Evolutionary conservation across 1,139 yeast genomes (phyloP), one percentile per base, ranked within the genome.

Genomic region (Diutina catenulata): DNA sequence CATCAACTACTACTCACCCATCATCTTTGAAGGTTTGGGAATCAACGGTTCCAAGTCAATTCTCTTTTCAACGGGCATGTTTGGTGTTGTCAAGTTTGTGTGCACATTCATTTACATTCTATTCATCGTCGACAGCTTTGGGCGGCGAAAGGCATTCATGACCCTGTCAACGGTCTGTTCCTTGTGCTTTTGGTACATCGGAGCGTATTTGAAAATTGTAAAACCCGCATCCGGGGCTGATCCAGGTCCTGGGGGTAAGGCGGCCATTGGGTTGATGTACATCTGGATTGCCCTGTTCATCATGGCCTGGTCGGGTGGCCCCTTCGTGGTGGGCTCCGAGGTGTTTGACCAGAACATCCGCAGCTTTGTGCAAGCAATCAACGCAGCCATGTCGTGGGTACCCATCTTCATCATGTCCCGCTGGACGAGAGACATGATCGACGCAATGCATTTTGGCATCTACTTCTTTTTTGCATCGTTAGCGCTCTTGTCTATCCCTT

Each of bases 1-100:
- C 8, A 63, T 64, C 48, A 66, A 65, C 48, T 66, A 66, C 47
- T 66, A 66, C 49, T 62, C 70, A 9, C 70, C 71, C 15, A 56
- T 54, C 26, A 57, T 66, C 39, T 66, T 66, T 46, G 51, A 55
- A 33, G 57, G 59, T 25, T 53, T 65, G 43, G 68, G 68, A 13
- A 59, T 62, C 28, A 54, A 60, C 45, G 68, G 68, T 16, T 59
- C 64, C 4, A 60, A 59, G 41, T 56, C 66, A 18, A 53, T 66
- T 5, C 53, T 63, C 33, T 62, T 64, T 41, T 61, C 68, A 22
- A 62, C 69, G 2, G 70, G 70, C 25, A 53, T 62, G 60, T 62
- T 63, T 44, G 69, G 68, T 4, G 65, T 62, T 40, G 67, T 62
- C 37, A 63, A 63, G 43, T 60, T 60, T 41, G 50, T 61, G 15